Conservation (phyloP, 345 rosid genomes). For the Pugionium dolabratum region DNA sequence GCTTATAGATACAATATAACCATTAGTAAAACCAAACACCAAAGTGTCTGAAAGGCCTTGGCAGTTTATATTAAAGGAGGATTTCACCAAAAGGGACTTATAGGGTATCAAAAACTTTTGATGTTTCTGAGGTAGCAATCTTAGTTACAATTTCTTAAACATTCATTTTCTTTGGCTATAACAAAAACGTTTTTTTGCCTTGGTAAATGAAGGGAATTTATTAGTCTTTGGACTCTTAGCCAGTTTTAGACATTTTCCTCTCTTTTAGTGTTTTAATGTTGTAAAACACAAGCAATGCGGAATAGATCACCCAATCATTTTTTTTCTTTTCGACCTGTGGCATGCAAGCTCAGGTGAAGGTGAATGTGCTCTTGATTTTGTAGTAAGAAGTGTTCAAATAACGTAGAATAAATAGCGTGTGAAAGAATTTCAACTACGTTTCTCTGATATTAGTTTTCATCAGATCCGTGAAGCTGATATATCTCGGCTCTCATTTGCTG, state of each 20-base stretch:
- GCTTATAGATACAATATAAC: slow-evolving; percentile 6
- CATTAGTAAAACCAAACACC: background rate
- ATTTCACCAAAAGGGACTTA: too few species aligned
- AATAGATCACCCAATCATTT: background rate
- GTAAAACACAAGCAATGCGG: too few species aligned
- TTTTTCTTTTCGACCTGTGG: background rate
- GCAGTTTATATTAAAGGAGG: background rate
- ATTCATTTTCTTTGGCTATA: too few species aligned
- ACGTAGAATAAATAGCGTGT: slow-evolving; percentile 5
- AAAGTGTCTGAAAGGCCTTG: slow-evolving; percentile 9
- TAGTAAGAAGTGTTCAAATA: slow-evolving; percentile 15
- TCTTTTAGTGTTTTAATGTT: too few species aligned
- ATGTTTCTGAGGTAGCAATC: background rate
- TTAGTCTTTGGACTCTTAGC: too few species aligned
- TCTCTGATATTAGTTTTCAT: slow-evolving; percentile 33
- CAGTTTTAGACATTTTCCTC: too few species aligned
- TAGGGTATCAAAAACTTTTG: background rate
- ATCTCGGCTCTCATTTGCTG: slow-evolving; percentile 97
- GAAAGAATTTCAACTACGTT: slow-evolving; percentile 13
- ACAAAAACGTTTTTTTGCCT: background rate
- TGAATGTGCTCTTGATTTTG: slow-evolving; percentile 1
- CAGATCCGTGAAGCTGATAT: slow-evolving; percentile 99
- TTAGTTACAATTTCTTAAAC: background rate
- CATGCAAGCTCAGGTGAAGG: background rate
- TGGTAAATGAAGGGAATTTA: too few species aligned